Base-by-base conservation (phyloP, 108 stramenopile species). In the Skeletonema marinoi region DNA sequence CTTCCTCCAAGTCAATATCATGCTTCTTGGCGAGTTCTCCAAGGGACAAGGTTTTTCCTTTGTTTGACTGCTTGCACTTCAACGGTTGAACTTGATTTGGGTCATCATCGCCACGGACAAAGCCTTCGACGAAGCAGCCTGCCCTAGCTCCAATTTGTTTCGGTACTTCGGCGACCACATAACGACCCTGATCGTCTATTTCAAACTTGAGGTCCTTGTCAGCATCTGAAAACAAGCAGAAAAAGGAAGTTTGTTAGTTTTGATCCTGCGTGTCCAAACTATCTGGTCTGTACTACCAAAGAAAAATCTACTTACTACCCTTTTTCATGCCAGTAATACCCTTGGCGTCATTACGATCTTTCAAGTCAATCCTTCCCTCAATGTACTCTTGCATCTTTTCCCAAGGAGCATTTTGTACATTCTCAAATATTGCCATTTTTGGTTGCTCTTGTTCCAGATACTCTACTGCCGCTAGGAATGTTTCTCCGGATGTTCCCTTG, bases 371-470 rank as follows among this genome's bases (percentile, higher is more conserved):
- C 48, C 85, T 38, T 16, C 89, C 89, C 21, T 65, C 74, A 62
- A 92, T 90, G 80, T 92, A 92, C 64, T 92, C 91, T 60, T 65
- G 67, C 91, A 92, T 92, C 66, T 73, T 78, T 4, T 70, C 75
- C 91, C 91, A 92, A 41, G 89, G 89, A 35, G 91, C 91, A 12
- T 80, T 80, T n/a, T 77, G 73, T 6, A 92, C 91, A 77, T 92
- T 92, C 78, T 92, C 91, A 73, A 91, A 90, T 58, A 92, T 83
- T 30, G 86, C 83, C 32, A 81, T 60, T 16, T 50, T 46, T 1
- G 91, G 91, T 46, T 83, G 70, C 46, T 87, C 73, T 11, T 84
- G 66, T n/a, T 76, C 72, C 10, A 92, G 70, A 33, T 87, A 70
- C 66, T 90, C 88, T 9, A 80, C 77, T 8, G 91, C 91, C 5